Conservation (phyloP, 2,329 filamentous ascomycete species). For the Aspergillus intermedius region DNA sequence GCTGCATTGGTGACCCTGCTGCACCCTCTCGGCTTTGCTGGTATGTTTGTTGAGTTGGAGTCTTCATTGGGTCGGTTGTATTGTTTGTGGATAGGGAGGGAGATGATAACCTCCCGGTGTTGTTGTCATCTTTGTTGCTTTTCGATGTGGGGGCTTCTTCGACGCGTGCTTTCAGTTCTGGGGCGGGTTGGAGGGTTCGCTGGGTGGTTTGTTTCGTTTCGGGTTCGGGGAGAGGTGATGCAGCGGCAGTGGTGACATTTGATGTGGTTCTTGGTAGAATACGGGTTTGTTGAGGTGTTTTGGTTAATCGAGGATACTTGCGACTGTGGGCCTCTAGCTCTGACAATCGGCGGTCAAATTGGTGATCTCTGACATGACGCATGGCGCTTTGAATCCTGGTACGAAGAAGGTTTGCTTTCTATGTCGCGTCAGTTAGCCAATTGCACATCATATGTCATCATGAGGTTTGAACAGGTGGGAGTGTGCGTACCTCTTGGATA, state of each 20-base stretch:
- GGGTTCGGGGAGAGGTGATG: not conserved
- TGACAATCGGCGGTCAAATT: conserved; percentile 35
- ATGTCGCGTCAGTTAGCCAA: not conserved
- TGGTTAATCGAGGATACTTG: conserved; percentile 24
- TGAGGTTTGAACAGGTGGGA: not conserved
- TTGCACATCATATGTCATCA: not conserved
- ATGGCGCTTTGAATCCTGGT: conserved; percentile 35
- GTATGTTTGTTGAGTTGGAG: conserved; percentile 13
- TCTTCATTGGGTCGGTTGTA: conserved; percentile 12
- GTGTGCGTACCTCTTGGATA: conserved; percentile 32
- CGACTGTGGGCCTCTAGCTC: conserved; percentile 36
- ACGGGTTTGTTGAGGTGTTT: not conserved
- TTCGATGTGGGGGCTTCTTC: not conserved
- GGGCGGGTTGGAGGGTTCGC: conserved; percentile 11
- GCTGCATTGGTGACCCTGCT: conserved; percentile 26
- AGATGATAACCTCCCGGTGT: conserved; percentile 11
- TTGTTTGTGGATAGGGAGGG: conserved; percentile 12
- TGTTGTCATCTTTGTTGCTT: conserved; percentile 2
- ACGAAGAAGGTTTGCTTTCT: conserved; percentile 38
- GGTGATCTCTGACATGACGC: conserved; percentile 31
- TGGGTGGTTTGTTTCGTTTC: not conserved
- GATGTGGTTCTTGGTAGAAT: not conserved
- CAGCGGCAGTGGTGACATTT: not conserved
- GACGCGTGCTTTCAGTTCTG: conserved; percentile 6
- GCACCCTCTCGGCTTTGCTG: conserved; percentile 3